A percentile compares a stretch with the other conserved stretches of the same genome.
Conservation (phyloP, 2,329 filamentous ascomycete species). For the Lithohypha guttulata region DNA sequence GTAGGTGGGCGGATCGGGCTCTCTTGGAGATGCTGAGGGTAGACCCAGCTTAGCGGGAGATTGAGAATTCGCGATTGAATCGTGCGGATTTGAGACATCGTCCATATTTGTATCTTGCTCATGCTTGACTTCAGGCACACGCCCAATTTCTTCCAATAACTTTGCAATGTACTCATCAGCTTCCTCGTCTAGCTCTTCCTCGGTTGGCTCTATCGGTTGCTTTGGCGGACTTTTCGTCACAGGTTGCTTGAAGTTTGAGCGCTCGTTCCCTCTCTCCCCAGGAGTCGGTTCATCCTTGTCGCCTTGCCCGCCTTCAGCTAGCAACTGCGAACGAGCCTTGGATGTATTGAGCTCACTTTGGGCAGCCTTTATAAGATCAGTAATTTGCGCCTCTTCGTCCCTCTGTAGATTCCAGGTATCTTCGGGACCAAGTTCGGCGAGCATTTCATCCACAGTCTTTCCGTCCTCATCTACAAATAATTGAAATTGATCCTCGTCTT, state of each 20-base stretch:
- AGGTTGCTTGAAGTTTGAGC: constrained; percentile 11
- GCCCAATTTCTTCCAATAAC: constrained; percentile 3
- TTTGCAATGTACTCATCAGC: background rate
- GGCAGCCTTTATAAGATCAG: constrained; percentile 22
- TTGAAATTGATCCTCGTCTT: constrained; percentile 8
- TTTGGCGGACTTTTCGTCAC: constrained; percentile 1
- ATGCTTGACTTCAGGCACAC: background rate
- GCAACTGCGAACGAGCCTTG: no score
- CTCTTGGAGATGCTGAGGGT: constrained; percentile 16
- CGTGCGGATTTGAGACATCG: background rate
- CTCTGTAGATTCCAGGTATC: constrained; percentile 20
- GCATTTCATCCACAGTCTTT: constrained; percentile 24
- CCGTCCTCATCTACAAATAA: constrained; percentile 16
- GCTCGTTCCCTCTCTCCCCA: constrained; percentile 6
- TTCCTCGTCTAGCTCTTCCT: constrained; percentile 5
- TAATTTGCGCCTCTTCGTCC: constrained; percentile 21
- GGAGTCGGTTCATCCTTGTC: background rate
- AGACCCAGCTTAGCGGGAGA: constrained; percentile 10
- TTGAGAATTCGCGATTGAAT: background rate
- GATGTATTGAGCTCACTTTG: constrained; percentile 13
- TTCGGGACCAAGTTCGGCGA: constrained; percentile 24
- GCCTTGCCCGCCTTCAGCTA: no score
- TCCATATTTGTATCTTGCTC: background rate
- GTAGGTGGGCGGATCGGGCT: constrained; percentile 11
- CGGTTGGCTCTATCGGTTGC: constrained; percentile 7